phyloP scores from a whole-genome alignment of 352 stramenopile genomes.

The Phytophthora kernoviae region DNA sequence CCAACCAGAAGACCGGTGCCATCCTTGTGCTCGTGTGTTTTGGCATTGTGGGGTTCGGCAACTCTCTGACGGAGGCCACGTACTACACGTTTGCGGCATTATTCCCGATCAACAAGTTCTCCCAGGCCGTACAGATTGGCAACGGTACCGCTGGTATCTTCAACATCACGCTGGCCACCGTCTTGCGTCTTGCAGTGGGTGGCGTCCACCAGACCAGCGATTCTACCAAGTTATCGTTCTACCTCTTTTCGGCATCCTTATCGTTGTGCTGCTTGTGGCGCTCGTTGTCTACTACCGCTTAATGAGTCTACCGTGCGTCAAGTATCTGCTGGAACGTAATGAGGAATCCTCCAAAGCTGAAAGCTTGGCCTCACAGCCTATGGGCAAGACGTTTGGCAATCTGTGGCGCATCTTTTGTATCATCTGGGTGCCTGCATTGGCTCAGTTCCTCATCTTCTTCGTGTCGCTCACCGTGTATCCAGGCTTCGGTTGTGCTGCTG shows the following conservation, averaged over 20 bases:
- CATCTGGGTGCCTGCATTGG: slow-evolving; percentile 54
- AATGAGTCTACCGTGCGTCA: slow-evolving; percentile 41
- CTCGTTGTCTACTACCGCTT: slow-evolving; percentile 49
- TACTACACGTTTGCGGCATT: slow-evolving; percentile 67
- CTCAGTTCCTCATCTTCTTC: slow-evolving; percentile 69
- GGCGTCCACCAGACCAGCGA: slow-evolving; percentile 43
- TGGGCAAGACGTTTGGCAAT: slow-evolving; percentile 39
- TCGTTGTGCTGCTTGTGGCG: slow-evolving; percentile 53
- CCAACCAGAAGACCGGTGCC: slow-evolving; percentile 48
- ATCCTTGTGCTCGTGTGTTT: slow-evolving; percentile 66
- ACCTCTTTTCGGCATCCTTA: slow-evolving; percentile 64
- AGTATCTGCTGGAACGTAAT: slow-evolving; percentile 64
- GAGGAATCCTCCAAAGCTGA: slow-evolving; percentile 31
- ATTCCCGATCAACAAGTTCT: slow-evolving; percentile 70
- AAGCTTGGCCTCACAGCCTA: slow-evolving; percentile 24
- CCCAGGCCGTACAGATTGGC: slow-evolving; percentile 67
- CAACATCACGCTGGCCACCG: slow-evolving; percentile 57
- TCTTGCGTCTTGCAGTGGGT: slow-evolving; percentile 55
- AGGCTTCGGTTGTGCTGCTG: slow-evolving; percentile 50
- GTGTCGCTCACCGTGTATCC: slow-evolving; percentile 55
- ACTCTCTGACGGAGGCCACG: slow-evolving; percentile 61
- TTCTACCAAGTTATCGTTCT: slow-evolving; percentile 47
- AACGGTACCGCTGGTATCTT: slow-evolving; percentile 52
- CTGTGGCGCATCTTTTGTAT: slow-evolving; percentile 52
- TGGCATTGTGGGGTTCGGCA: slow-evolving; percentile 48